phyloP scores from a whole-genome alignment of 176 grass and related monocot species.

The Zoysia pacifica region DNA sequence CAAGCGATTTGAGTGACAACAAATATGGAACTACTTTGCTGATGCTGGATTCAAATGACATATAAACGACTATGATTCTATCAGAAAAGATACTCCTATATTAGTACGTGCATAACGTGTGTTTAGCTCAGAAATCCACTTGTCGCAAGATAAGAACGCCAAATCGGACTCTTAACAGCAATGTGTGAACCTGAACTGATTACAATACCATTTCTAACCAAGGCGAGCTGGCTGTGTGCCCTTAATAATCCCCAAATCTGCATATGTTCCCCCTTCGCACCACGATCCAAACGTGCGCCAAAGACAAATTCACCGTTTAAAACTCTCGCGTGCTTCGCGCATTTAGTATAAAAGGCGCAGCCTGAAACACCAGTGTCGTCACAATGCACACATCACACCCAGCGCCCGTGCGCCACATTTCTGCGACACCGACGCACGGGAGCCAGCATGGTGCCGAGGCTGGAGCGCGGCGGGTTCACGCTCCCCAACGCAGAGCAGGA shows the following conservation, averaged over 20 bases:
- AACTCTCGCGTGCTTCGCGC: slow-evolving; percentile 17
- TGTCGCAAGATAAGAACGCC: slow-evolving; percentile 12
- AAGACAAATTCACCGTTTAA: background rate
- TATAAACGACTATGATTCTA: too few species aligned
- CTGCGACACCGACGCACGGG: slow-evolving; percentile 7
- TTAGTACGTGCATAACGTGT: slow-evolving; percentile 1
- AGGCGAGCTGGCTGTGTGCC: background rate
- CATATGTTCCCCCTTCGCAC: slow-evolving; percentile 4
- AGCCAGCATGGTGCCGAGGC: slow-evolving; percentile 50
- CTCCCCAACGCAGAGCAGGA: slow-evolving; percentile 73
- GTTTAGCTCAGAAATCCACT: background rate
- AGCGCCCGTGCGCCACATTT: background rate
- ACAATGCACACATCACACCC: background rate
- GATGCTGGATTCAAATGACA: background rate
- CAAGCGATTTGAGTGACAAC: too few species aligned
- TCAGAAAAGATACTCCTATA: too few species aligned
- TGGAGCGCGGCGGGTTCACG: slow-evolving; percentile 55
- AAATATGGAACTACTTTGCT: too few species aligned
- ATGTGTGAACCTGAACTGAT: background rate
- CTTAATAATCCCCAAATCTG: background rate
- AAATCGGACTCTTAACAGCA: background rate
- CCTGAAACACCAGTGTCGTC: slow-evolving; percentile 9
- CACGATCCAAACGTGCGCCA: background rate
- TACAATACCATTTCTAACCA: background rate
- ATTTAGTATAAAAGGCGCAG: background rate